phyloP scores from a whole-genome alignment of 257 asterid species.

The Solanum chilense region DNA sequence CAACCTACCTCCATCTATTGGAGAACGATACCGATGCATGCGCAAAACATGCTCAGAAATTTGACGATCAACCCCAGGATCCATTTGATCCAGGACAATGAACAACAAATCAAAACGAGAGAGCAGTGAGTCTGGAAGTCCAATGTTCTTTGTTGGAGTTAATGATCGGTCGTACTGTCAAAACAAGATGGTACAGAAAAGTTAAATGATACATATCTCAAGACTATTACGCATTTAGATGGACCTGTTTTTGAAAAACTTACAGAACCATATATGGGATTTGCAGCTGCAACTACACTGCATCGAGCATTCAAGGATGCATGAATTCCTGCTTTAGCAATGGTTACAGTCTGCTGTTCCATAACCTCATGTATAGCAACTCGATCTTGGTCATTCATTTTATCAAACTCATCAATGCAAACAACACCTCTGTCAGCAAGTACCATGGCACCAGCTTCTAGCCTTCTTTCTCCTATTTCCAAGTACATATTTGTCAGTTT shows the following conservation, averaged over 20 bases:
- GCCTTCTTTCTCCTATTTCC: constrained; percentile 67
- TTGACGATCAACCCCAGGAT: constrained; percentile 78
- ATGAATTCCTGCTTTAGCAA: constrained; percentile 98
- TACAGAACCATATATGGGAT: constrained; percentile 98
- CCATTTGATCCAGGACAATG: constrained; percentile 99
- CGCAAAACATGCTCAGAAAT: constrained; percentile 89
- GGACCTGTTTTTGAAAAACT: constrained; percentile 20
- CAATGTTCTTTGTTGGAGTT: constrained; percentile 92
- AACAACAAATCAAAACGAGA: constrained; percentile 95
- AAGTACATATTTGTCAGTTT: not conserved
- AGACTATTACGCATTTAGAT: not conserved
- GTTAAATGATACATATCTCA: not conserved
- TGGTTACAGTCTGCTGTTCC: constrained; percentile 99
- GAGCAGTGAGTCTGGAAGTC: constrained; percentile 96
- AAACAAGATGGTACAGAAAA: constrained; percentile 1
- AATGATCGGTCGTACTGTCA: constrained; percentile 88
- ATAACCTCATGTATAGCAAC: constrained; percentile 98
- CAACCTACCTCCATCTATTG: constrained; percentile 57
- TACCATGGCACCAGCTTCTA: constrained; percentile 99
- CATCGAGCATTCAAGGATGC: constrained; percentile 97
- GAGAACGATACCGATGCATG: constrained; percentile 77
- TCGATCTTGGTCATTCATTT: constrained; percentile 97
- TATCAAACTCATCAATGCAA: constrained; percentile 95
- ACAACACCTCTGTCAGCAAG: constrained; percentile 97
- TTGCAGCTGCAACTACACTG: constrained; percentile 99